Percentiles rank a stretch among this genome's conserved stretches.
Conservation (phyloP, 257 asterid species). For the Linderniella brevidens region DNA sequence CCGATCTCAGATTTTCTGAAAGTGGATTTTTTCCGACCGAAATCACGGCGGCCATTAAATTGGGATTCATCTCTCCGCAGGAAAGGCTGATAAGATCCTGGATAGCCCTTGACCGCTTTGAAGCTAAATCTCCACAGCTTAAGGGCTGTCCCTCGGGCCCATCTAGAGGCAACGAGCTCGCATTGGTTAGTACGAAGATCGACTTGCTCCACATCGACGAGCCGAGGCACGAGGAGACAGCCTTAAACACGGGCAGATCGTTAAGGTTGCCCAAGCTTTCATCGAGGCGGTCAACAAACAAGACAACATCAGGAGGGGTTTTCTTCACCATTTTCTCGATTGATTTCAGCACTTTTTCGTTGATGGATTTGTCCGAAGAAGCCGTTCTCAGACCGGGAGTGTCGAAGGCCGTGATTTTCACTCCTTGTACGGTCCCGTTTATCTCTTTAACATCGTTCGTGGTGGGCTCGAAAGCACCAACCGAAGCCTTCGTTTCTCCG, state of each 20-base stretch:
- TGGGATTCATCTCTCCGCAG: conserved; percentile 17
- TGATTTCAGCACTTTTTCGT: conserved; percentile 28
- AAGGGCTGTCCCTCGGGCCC: conserved; percentile 34
- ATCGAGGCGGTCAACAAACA: conserved; percentile 70
- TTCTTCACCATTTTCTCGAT: conserved; percentile 41
- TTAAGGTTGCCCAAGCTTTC: conserved; percentile 17
- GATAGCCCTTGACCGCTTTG: conserved; percentile 21
- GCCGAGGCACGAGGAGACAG: conserved; percentile 40
- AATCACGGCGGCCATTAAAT: conserved; percentile 26
- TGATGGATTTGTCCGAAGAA: conserved; percentile 27
- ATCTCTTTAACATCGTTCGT: conserved; percentile 38
- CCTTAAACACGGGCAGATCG: conserved; percentile 44
- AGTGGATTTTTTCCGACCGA: conserved; percentile 36
- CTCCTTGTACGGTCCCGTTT: conserved; percentile 29
- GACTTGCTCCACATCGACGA: conserved; percentile 51
- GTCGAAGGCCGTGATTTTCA: conserved; percentile 51
- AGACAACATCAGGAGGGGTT: conserved; percentile 56
- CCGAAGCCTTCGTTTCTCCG: conserved; percentile 29
- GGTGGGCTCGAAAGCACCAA: conserved; percentile 54
- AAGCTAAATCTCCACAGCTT: conserved; percentile 30
- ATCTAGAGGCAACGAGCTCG: conserved; percentile 48
- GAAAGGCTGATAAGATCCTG: conserved; percentile 33
- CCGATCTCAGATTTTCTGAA: conserved; percentile 22
- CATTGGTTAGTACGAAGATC: conserved; percentile 57
- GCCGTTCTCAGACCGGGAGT: conserved; percentile 72